Base-by-base conservation (phyloP, 306 rosid species). In the Hippophae tibetana region DNA sequence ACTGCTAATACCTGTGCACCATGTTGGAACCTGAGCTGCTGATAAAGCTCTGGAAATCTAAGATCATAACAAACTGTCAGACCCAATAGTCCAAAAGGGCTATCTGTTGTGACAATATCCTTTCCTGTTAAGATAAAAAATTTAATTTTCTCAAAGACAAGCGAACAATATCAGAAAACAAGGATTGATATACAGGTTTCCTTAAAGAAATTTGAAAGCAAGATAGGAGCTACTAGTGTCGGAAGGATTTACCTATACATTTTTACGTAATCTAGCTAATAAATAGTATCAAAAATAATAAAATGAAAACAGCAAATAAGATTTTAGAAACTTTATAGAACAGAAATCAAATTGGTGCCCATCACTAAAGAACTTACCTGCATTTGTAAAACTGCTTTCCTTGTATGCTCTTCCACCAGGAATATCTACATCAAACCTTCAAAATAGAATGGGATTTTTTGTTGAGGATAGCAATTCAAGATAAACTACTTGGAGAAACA, bases 381-480 rank as follows among this genome's bases (percentile, higher is more conserved):
- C 65, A 74, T 85, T 90, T 6, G 96, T 92, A 62, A 81, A 83
- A 58, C 59, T 88, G 74, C 93, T 79, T 80, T 92, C 99, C 70
- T 84, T 88, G 57, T 81, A 92, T 52, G 74, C 81, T 69, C 95
- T 83, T 80, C 93, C 99, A 67, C 95, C 96, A 71, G 96, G 90
- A 72, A 84, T 83, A 70, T 88, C 95, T 40, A 92, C 99, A 77
- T 92, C 96, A 73, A 92, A 88, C 95, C 96, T 92, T 70, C 49
- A 72, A 48, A 27, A 56, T 55, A 54, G 54, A 83, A 58, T 61
- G 47, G 63, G 23, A 47, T 13, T 27, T 42, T 27, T 48, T 42
- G 43, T 52, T 60, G 26, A 59, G 52, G 47, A 46, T 41, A 56
- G 48, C 31, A 52, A 43, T 40, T 65, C 53, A 43, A 42, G 6